Evolutionary conservation across 768 basidiomycete species (phyloP).

Genomic region (Phylloporus sp.): DNA sequence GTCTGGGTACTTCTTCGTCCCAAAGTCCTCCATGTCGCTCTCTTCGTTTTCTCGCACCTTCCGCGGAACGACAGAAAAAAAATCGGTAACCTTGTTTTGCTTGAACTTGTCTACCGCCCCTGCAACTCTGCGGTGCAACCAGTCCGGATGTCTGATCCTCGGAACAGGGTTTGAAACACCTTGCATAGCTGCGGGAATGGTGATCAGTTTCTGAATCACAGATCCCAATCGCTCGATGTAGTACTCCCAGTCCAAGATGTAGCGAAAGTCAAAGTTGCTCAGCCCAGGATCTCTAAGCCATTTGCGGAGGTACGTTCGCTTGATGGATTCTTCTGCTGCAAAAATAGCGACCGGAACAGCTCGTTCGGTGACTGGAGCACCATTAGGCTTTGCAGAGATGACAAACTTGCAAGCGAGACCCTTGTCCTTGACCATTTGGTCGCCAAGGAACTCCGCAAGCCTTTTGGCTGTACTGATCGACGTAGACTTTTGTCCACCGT

Average conservation of each 20-base stretch:
- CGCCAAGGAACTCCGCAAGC: constrained; percentile 93
- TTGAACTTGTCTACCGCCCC: constrained; percentile 94
- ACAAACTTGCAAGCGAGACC: constrained; percentile 98
- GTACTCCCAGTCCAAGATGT: constrained; percentile 97
- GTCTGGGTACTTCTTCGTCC: constrained; percentile 14
- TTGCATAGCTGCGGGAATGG: constrained; percentile 98
- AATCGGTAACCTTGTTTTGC: constrained; percentile 96
- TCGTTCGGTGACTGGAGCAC: constrained; percentile 94
- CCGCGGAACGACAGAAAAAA: constrained; percentile 50
- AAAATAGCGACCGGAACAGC: constrained; percentile 98
- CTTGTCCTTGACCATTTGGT: constrained; percentile 99
- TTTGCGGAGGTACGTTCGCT: constrained; percentile 85
- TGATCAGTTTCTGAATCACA: constrained; percentile 98
- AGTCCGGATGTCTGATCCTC: constrained; percentile 93
- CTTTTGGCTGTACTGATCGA: constrained; percentile 95
- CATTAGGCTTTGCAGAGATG: constrained; percentile 89
- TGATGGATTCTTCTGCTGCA: constrained; percentile 89
- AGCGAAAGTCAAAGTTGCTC: constrained; percentile 82
- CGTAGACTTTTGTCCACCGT: constrained; percentile 94
- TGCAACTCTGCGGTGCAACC: constrained; percentile 89
- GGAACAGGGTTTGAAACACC: constrained; percentile 96
- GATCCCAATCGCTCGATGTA: constrained; percentile 97
- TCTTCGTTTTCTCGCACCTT: constrained; percentile 11
- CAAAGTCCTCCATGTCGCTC: constrained; percentile 65
- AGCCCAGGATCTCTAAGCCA: constrained; percentile 96